These are phyloP conservation scores for Arabis alpina DNA, from an alignment of 345 rosid species.

Conservation along the genomic window DNA sequence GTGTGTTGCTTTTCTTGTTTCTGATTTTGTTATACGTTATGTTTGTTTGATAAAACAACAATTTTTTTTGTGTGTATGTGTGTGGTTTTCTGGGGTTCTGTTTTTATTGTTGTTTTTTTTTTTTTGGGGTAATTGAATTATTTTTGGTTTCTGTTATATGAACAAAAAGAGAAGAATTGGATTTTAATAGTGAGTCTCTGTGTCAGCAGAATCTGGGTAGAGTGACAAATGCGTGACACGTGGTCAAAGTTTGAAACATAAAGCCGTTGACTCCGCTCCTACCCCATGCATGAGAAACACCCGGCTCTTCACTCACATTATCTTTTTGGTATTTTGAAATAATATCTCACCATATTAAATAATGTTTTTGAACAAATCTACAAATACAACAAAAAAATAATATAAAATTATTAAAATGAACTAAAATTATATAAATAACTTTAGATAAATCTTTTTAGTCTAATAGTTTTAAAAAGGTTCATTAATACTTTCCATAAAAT, in stretches of 20 bases:
- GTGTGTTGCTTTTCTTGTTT: slow-evolving; percentile 9
- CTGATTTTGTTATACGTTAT: slow-evolving; percentile 8
- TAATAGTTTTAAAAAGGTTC: no score
- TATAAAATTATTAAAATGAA: no score
- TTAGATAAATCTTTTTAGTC: no score
- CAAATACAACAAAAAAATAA: no score
- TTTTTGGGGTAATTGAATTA: slow-evolving; percentile 3
- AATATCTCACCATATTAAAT: no score
- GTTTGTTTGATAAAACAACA: slow-evolving; percentile 25
- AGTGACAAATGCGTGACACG: slow-evolving; percentile 32
- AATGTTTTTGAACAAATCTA: no score
- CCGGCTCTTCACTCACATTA: slow-evolving; percentile 35
- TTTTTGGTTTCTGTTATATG: slow-evolving; percentile 35
- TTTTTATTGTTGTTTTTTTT: slow-evolving; percentile 1
- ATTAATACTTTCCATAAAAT: no score
- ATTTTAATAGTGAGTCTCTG: slow-evolving; percentile 26
- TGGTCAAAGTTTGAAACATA: background rate
- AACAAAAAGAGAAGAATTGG: slow-evolving; percentile 9
- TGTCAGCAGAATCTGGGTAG: slow-evolving; percentile 23
- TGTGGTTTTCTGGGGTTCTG: slow-evolving; percentile 35
- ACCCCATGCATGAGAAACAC: slow-evolving; percentile 45
- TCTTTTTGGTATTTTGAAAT: no score
- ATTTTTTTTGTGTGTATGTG: background rate
- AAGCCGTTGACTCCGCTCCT: slow-evolving; percentile 42
- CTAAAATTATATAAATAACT: no score